These are phyloP conservation scores for Penicillium italicum DNA, from an alignment of 2,329 filamentous ascomycete genomes.

Conservation along the genomic window DNA sequence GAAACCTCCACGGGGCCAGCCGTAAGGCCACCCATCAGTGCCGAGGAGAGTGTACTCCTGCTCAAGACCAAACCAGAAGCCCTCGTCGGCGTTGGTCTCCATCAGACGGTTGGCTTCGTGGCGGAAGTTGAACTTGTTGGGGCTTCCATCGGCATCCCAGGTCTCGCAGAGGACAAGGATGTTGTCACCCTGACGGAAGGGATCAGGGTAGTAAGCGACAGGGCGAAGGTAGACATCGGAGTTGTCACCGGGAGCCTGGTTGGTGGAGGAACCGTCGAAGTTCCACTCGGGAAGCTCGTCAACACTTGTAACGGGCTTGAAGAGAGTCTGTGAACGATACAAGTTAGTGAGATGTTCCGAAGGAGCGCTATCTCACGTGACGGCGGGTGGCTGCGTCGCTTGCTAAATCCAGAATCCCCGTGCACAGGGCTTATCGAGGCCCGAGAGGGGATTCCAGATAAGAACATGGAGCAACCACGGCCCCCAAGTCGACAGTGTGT, in stretches of 20 bases:
- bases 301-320: conserved; percentile 54
- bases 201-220: conserved; percentile 82
- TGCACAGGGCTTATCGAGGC: conserved; percentile 28
- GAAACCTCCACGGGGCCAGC: conserved; percentile 85
- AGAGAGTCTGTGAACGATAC: conserved; percentile 54
- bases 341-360: conserved; percentile 9
- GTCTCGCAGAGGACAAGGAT: conserved; percentile 92
- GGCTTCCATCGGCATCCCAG: conserved; percentile 88
- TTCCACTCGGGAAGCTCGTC: conserved; percentile 74
- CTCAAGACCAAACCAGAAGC: conserved; percentile 97
- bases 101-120: conserved; percentile 88
- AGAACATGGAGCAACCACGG: background rate
- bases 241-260: conserved; percentile 90
- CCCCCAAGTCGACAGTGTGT: background rate
- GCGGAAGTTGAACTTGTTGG: conserved; percentile 98
- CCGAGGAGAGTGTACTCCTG: conserved; percentile 97
- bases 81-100: conserved; percentile 75
- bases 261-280: conserved; percentile 85
- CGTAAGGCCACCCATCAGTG: conserved; percentile 80
- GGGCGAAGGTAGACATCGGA: conserved; percentile 96
- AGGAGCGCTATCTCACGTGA: conserved; percentile 6
- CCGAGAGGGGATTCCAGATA: conserved; percentile 1
- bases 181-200: conserved; percentile 85
- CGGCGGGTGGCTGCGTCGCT: conserved; percentile 25
- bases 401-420: conserved; percentile 20